These are phyloP conservation scores for Clausena lansium DNA, from an alignment of 345 rosid species.

Conservation along the genomic window DNA sequence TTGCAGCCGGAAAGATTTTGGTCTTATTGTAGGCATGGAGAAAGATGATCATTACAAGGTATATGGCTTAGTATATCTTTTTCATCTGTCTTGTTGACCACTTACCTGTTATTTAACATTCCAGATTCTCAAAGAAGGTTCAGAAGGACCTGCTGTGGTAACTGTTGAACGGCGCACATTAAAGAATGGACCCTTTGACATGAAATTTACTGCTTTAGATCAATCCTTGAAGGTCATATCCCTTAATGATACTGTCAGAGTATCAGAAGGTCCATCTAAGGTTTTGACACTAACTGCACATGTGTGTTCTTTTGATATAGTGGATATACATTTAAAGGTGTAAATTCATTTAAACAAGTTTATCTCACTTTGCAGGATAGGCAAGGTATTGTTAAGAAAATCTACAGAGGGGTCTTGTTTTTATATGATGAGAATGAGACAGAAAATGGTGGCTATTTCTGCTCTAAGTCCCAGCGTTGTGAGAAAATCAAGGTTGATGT, in stretches of 20 bases:
- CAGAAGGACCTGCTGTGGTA: slow-evolving; percentile 56
- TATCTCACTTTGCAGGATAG: slow-evolving; percentile 56
- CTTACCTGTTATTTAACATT: slow-evolving; percentile 26
- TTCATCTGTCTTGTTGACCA: slow-evolving; percentile 8
- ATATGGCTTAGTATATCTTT: slow-evolving; percentile 16
- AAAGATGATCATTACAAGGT: slow-evolving; percentile 88
- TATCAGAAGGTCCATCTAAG: slow-evolving; percentile 81
- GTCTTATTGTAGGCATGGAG: slow-evolving; percentile 81
- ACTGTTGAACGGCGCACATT: slow-evolving; percentile 49
- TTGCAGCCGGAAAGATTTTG: slow-evolving; percentile 88
- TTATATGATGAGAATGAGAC: slow-evolving; percentile 61
- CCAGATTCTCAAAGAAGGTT: slow-evolving; percentile 83
- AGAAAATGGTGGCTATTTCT: slow-evolving; percentile 82
- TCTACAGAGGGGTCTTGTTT: slow-evolving; percentile 79
- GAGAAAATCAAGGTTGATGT: slow-evolving; percentile 69
- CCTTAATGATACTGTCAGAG: slow-evolving; percentile 65
- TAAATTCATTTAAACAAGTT: slow-evolving; percentile 9
- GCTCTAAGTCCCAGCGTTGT: slow-evolving; percentile 69
- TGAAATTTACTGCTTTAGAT: slow-evolving; percentile 79
- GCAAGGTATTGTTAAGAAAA: slow-evolving; percentile 83
- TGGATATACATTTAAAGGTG: background rate
- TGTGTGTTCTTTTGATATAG: background rate
- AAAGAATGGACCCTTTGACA: slow-evolving; percentile 63
- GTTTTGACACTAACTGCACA: slow-evolving; percentile 30
- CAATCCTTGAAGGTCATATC: slow-evolving; percentile 56